Conservation (phyloP, 2,329 filamentous ascomycete species). For the Westerdykella sp. region DNA sequence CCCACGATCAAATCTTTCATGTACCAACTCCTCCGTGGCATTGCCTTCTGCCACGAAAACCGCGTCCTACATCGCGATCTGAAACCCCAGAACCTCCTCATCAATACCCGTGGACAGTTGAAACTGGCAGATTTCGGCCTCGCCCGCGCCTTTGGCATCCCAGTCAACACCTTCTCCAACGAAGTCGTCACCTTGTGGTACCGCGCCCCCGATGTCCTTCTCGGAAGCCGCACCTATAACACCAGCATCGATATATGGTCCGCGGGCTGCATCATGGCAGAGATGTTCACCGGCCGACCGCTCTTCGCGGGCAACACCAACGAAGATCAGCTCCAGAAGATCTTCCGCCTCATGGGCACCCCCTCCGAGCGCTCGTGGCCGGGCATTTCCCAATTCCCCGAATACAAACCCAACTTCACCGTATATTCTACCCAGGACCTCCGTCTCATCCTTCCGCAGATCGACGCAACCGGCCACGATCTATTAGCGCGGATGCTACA, state of each 20-base stretch:
- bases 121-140: conserved; percentile 95
- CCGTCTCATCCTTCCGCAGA: conserved; percentile 77
- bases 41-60: conserved; percentile 97
- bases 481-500: conserved; percentile 87
- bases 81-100: conserved; percentile 93
- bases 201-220: conserved; percentile 87
- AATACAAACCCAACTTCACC: conserved; percentile 94
- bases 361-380: conserved; percentile 94
- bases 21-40: conserved; percentile 92
- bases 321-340: conserved; percentile 93
- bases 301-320: conserved; percentile 97
- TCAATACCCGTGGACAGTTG: conserved; percentile 82
- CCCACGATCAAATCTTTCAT: conserved; percentile 97
- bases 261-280: conserved; percentile 98
- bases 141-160: conserved; percentile 90
- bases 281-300: conserved; percentile 95
- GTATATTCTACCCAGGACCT: conserved; percentile 92
- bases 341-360: conserved; percentile 98
- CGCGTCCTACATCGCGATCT: conserved; percentile 90
- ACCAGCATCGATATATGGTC: conserved; percentile 99
- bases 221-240: conserved; percentile 93
- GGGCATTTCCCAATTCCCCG: conserved; percentile 88
- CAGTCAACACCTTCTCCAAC: conserved; percentile 96
- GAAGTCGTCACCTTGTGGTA: conserved; percentile 98
- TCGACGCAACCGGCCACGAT: conserved; percentile 82